phyloP scores from a whole-genome alignment of 2,329 filamentous ascomycete species.

The Claviceps quebecensis region DNA sequence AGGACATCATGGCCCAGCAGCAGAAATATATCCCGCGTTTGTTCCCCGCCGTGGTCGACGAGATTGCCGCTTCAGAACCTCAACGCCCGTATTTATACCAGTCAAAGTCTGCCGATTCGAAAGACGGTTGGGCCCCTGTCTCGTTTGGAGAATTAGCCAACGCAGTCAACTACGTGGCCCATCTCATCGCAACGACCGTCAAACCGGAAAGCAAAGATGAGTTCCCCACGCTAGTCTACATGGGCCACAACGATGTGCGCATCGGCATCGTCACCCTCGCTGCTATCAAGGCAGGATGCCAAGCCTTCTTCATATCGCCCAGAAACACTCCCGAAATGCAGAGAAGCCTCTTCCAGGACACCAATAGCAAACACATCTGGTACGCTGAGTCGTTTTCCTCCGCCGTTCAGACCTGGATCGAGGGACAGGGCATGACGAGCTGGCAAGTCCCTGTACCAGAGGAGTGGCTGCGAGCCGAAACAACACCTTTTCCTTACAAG shows the following conservation, averaged over 20 bases:
- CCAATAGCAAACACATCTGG: conserved; percentile 26
- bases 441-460: conserved; percentile 19
- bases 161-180: conserved; percentile 18
- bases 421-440: conserved; percentile 19
- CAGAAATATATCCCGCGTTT: conserved; percentile 7
- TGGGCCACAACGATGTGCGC: conserved; percentile 13
- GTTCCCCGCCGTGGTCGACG: conserved; percentile 11
- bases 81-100: conserved; percentile 25
- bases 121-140: conserved; percentile 17
- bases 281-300: conserved; percentile 6
- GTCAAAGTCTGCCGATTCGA: conserved; percentile 12
- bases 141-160: conserved; percentile 14
- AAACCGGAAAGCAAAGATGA: conserved; percentile 13
- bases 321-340: conserved; percentile 6
- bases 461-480: conserved; percentile 21
- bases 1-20: background rate
- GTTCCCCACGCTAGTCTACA: conserved; percentile 22
- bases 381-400: conserved; percentile 11
- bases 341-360: conserved; percentile 26
- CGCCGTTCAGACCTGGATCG: conserved; percentile 7
- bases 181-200: conserved; percentile 18
- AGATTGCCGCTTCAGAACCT: conserved; percentile 12
- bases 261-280: conserved; percentile 8
- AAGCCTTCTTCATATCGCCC: conserved; percentile 6
- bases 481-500: conserved; percentile 12